Evolutionary conservation across 129 eudicot species (phyloP), one percentile per base, ranked within the genome.

Genomic region (Rutidosis leptorrhynchoides): DNA sequence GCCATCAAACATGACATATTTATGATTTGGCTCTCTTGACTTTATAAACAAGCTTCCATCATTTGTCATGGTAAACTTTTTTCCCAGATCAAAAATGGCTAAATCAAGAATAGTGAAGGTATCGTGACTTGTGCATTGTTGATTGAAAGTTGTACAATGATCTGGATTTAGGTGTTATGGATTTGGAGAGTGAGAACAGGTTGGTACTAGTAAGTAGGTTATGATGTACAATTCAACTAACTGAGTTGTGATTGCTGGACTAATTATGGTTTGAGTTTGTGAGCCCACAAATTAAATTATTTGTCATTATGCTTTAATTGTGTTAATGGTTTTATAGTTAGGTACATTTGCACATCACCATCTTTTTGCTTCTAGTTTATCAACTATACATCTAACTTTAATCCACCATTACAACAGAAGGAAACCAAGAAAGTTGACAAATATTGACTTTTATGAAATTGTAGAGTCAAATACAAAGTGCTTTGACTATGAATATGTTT

Each of bases 141-240:
- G 37, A 25, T 1, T 65, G 61, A 2, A 26, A 74, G 61, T 12
- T 65, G 78, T 74, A 59, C 12, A 11, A 16, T 65, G 51, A 9
- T 55, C 9, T 65, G 72, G 72, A 43, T 27, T 64, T 56, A 19
- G 66, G 40, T 7, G 0, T 49, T 62, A 52, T 54, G 27, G 56
- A 54, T 64, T 16, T 15, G 69, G 48, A 40, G 22, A 62, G 16
- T 71, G 75, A 69, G 45, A 56, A 77, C 80, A 73, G 73, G 77
- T 82, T 73, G 74, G 82, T 78, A 82, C 51, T 74, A 16, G 80
- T 79, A 76, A 69, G 83, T 82, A 65, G 89, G 93, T 85, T 75
- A 71, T 81, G 73, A 80, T 80, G 87, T 83, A 84, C 82, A 81
- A 78, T 83, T 85, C 83, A 82, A 83, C 89, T 83, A 66, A 80